These are phyloP conservation scores for Penicillium sumatraense DNA, from an alignment of 2,329 filamentous ascomycete genomes.

Conservation along the genomic window DNA sequence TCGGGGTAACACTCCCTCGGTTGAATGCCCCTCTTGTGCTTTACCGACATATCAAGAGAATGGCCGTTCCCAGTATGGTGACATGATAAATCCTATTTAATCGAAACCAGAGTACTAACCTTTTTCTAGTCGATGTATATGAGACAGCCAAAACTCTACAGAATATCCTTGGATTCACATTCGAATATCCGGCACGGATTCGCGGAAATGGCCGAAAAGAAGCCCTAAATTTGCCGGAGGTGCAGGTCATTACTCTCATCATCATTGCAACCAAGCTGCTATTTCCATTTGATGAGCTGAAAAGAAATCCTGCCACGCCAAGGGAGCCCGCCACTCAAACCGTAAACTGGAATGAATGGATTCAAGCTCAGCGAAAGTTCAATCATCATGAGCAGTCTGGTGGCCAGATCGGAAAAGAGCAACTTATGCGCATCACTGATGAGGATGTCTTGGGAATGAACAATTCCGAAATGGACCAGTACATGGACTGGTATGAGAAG, in stretches of 20 bases:
- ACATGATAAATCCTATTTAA: not conserved
- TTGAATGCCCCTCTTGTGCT: conserved; percentile 73
- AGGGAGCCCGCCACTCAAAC: conserved; percentile 62
- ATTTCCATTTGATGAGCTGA: conserved; percentile 71
- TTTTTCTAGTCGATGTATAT: conserved; percentile 34
- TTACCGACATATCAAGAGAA: conserved; percentile 69
- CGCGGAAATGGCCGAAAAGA: conserved; percentile 39
- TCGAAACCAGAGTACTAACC: conserved; percentile 15
- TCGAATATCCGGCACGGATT: conserved; percentile 53
- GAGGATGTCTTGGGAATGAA: conserved; percentile 67
- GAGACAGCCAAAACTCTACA: conserved; percentile 65
- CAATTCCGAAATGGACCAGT: conserved; percentile 69
- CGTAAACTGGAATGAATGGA: conserved; percentile 78
- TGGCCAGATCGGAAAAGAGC: conserved; percentile 47
- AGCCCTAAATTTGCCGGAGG: conserved; percentile 70
- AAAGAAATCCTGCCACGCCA: conserved; percentile 55
- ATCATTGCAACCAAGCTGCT: conserved; percentile 78
- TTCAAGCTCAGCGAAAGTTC: conserved; percentile 51
- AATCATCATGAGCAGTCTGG: conserved; percentile 35
- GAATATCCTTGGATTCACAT: conserved; percentile 60
- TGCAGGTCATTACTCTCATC: conserved; percentile 71
- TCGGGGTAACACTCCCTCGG: conserved; percentile 71
- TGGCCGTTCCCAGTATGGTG: conserved; percentile 73
- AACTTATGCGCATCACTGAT: conserved; percentile 63
- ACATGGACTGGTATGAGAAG: conserved; percentile 78